A percentile compares a stretch with the other conserved stretches of the same genome.
phyloP scores from a whole-genome alignment of 2,329 filamentous ascomycete species.

The Aspergillus arachidicola region DNA sequence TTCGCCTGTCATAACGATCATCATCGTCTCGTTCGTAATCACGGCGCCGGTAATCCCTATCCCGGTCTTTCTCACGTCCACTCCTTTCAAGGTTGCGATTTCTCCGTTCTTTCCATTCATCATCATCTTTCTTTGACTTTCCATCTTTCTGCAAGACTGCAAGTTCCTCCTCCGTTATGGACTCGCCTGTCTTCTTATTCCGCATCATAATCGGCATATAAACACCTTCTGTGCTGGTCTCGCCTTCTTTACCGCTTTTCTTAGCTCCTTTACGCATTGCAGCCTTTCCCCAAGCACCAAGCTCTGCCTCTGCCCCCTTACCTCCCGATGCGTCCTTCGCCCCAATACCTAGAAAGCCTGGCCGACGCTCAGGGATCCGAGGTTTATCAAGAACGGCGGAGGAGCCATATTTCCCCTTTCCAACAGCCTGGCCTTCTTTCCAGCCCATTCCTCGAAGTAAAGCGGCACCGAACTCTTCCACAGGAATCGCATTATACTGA shows the following conservation, averaged over 20 bases:
- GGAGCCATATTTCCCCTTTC: slow-evolving; percentile 55
- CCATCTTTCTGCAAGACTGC: slow-evolving; percentile 54
- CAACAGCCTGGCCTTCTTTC: slow-evolving; percentile 69
- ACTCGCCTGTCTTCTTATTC: slow-evolving; percentile 65
- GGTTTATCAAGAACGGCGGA: slow-evolving; percentile 54
- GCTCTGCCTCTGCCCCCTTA: slow-evolving; percentile 62
- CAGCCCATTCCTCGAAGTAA: slow-evolving; percentile 93
- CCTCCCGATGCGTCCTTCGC: slow-evolving; percentile 73
- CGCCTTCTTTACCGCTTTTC: slow-evolving; percentile 54
- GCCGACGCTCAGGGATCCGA: slow-evolving; percentile 68
- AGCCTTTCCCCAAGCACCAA: slow-evolving; percentile 77
- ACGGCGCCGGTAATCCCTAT: slow-evolving; percentile 35
- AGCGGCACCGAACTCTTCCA: slow-evolving; percentile 92
- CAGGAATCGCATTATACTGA: slow-evolving; percentile 85
- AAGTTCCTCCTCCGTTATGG: slow-evolving; percentile 64
- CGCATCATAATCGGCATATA: slow-evolving; percentile 65
- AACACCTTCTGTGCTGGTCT: slow-evolving; percentile 47
- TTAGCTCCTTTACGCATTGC: slow-evolving; percentile 59
- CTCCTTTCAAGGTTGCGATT: slow-evolving; percentile 47
- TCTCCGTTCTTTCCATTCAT: slow-evolving; percentile 49
- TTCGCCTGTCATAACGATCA: slow-evolving; percentile 39
- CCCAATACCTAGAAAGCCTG: slow-evolving; percentile 83
- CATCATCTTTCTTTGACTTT: slow-evolving; percentile 46
- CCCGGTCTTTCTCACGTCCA: slow-evolving; percentile 38
- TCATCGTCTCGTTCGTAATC: slow-evolving; percentile 37